Conservation (phyloP, 2,329 filamentous ascomycete genomes). For the Metarhizium brunneum region DNA sequence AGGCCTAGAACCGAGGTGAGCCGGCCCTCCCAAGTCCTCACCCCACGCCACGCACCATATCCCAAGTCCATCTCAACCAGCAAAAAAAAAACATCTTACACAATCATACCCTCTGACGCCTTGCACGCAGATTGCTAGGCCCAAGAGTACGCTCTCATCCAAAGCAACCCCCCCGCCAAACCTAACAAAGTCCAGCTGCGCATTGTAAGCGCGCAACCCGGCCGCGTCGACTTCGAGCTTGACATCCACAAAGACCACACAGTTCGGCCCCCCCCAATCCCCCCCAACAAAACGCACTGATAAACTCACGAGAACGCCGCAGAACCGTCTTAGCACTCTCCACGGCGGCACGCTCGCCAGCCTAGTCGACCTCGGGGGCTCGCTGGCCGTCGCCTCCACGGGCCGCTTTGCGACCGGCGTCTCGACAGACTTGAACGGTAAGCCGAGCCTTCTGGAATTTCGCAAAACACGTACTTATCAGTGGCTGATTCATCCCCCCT, state of each 20-base stretch:
- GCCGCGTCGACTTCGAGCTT: constrained; percentile 66
- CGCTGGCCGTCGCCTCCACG: constrained; percentile 55
- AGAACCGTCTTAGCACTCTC: constrained; percentile 70
- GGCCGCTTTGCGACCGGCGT: constrained; percentile 55
- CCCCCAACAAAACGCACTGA: neutral
- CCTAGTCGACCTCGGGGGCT: constrained; percentile 60
- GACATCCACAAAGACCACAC: constrained; percentile 68
- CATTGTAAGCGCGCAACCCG: constrained; percentile 53
- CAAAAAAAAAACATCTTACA: no score
- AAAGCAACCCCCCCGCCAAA: neutral
- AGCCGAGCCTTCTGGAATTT: neutral
- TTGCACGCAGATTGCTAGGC: constrained; percentile 18
- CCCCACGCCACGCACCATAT: no score
- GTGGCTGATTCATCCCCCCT: constrained; percentile 6
- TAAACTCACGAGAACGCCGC: fast-evolving
- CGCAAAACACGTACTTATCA: no score
- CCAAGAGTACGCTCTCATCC: constrained; percentile 12
- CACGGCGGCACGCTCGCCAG: constrained; percentile 74
- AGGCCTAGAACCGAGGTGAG: constrained; percentile 77
- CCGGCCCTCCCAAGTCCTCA: neutral
- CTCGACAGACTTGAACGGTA: constrained; percentile 56
- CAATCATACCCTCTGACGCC: neutral
- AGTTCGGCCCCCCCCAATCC: constrained; percentile 28
- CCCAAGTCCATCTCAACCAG: no score
- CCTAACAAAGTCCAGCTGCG: constrained; percentile 42